Conservation (phyloP, 768 basidiomycete species). For the Hortiboletus flavorubellus region DNA sequence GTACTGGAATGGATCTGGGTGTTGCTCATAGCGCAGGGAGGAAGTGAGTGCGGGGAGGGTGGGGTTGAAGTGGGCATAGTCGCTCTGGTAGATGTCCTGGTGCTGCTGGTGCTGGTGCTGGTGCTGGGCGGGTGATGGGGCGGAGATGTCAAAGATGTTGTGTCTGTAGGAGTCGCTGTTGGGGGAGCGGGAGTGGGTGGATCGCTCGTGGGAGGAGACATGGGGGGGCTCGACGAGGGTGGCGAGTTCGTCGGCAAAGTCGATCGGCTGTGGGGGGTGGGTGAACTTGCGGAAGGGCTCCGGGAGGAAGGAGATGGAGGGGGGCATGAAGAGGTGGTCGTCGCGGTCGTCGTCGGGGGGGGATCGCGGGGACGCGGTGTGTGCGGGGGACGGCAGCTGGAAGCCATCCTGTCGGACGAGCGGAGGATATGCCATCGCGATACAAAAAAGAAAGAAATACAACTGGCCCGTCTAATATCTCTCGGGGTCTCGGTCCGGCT, state of each 20-base stretch:
- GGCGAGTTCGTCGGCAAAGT: constrained; percentile 69
- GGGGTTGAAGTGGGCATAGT: constrained; percentile 45
- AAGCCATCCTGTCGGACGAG: constrained; percentile 70
- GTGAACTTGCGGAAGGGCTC: constrained; percentile 57
- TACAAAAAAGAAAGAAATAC: not conserved
- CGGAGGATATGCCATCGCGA: constrained; percentile 28
- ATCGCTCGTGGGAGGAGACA: constrained; percentile 38
- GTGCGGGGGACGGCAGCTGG: constrained; percentile 51
- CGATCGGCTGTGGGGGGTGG: constrained; percentile 33
- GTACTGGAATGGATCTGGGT: constrained; percentile 34
- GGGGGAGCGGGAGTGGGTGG: constrained; percentile 40
- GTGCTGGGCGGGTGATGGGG: constrained; percentile 37
- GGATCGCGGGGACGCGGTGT: constrained; percentile 28
- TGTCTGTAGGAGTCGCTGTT: constrained; percentile 45
- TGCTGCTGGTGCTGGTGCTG: constrained; percentile 32
- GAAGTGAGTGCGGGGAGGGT: constrained; percentile 52
- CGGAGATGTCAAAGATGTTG: constrained; percentile 64
- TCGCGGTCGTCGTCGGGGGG: constrained; percentile 28
- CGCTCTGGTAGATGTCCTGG: constrained; percentile 29
- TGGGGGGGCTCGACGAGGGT: constrained; percentile 46
- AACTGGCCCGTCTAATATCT: constrained; percentile 11
- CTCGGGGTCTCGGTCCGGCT: constrained; percentile 34
- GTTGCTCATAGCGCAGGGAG: constrained; percentile 48
- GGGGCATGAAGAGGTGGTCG: constrained; percentile 42
- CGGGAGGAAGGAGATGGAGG: constrained; percentile 44